Conservation (phyloP, 495 filamentous ascomycete genomes). For the Clohesyomyces aquaticus region DNA sequence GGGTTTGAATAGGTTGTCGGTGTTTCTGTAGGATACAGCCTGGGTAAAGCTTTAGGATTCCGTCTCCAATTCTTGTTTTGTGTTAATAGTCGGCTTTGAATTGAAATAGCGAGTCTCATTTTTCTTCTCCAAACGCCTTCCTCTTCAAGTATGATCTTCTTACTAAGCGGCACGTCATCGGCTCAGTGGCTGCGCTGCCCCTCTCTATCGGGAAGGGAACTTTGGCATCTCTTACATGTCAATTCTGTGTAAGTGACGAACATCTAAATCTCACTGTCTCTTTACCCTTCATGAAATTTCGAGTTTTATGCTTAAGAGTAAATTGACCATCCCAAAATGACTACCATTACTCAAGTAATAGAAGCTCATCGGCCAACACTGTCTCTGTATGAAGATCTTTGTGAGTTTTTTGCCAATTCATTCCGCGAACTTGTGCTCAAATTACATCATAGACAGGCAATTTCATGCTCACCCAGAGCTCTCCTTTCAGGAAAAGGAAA, state of each 20-base stretch:
- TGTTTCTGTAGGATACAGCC: background rate
- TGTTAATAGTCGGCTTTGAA: too few relatives aligned
- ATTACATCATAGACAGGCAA: constrained; percentile 25
- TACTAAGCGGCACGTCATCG: background rate
- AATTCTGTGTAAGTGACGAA: too few relatives aligned
- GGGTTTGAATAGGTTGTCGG: background rate
- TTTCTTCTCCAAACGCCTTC: background rate
- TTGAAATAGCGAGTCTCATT: background rate
- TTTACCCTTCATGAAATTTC: too few relatives aligned
- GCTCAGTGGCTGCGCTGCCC: background rate
- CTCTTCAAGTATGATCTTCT: background rate
- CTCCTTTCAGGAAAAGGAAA: constrained; percentile 29
- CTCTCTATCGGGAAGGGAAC: background rate
- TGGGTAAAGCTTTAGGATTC: background rate
- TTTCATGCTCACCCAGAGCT: constrained; percentile 33
- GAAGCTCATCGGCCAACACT: constrained; percentile 18
- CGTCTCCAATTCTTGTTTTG: too few relatives aligned
- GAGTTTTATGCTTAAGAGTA: too few relatives aligned
- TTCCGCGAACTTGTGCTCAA: background rate
- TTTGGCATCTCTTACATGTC: too few relatives aligned
- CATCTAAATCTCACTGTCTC: too few relatives aligned
- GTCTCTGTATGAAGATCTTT: constrained; percentile 21
- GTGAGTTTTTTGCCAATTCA: constrained; percentile 6
- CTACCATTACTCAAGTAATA: constrained; percentile 23
- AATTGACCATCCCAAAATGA: constrained; percentile 14